Evolutionary conservation across 2,329 filamentous ascomycete species (phyloP), one percentile per base, ranked within the genome.

Genomic region (Cadophora gregata): DNA sequence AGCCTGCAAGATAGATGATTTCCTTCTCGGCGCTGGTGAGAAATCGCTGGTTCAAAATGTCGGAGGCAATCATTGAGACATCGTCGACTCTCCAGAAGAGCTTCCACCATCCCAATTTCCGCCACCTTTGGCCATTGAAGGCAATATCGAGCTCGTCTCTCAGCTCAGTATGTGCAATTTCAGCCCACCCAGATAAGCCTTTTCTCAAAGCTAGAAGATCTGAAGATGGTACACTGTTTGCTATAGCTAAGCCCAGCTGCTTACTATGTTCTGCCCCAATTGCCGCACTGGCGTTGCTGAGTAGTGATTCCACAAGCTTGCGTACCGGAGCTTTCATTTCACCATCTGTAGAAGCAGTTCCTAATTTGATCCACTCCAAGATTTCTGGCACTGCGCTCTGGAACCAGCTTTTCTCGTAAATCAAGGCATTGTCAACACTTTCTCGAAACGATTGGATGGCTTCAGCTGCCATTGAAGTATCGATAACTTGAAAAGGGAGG

Each of bases 51-150:
- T 87, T 86, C 3, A 97, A 82, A 67, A 97, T 90, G 72, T 96
- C 91, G 0, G 88, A 87, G 2, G 91, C 89, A 63, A 97, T 88
- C 85, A 95, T 91, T 2, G 88, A 88, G 12, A 97, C 93, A 74
- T 97, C 95, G 76, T 98, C 95, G 27, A 96, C 93, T 24, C 93
- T 88, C 93, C 93, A 97, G 76, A 97, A 93, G 0, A 98, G 85
- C 77, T 97, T 97, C 91, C 93, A 97, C 94, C 95, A 98, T 19
- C 89, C 86, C 4, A 97, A 82, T 69, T 91, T 90, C 29, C 88
- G 86, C 95, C 95, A 97, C 47, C 88, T 84, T 21, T 81, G 84
- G n/a, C 91, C 88, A 0, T 86, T 82, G 73, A 97, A 95, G 0
- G 93, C 93, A 53, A 87, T 80, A 70, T 95, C 90, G 1, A 97